These are phyloP conservation scores for Tetradesmus obliquus DNA, from an alignment of 139 green algal genomes.

Conservation along the genomic window DNA sequence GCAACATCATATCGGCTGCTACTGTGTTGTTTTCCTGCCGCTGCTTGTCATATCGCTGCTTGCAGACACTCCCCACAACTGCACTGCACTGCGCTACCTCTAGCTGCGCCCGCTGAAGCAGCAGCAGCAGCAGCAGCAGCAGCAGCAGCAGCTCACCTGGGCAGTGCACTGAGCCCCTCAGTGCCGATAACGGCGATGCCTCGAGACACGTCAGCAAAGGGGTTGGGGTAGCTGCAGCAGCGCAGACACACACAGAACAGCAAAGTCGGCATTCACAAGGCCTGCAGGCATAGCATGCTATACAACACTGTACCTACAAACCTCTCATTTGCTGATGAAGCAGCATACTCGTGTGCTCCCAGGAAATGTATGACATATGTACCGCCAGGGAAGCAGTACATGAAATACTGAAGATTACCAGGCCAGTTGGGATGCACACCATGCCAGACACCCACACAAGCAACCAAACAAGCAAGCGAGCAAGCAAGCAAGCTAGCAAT, in stretches of 20 bases:
- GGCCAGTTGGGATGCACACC: not conserved
- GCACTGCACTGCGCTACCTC: not conserved
- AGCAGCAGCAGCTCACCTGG: not conserved
- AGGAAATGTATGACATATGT: not conserved
- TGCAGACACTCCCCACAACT: not conserved
- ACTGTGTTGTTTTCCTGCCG: too few relatives aligned
- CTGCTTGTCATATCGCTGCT: not conserved
- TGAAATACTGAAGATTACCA: not conserved
- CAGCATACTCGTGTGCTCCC: too few relatives aligned
- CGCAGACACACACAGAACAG: not conserved
- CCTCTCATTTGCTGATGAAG: too few relatives aligned
- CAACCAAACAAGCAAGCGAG: too few relatives aligned
- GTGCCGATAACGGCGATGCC: conserved; percentile 19
- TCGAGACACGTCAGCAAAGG: conserved; percentile 28
- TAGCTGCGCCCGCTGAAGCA: not conserved
- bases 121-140: not conserved
- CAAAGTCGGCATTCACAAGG: not conserved
- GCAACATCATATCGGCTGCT: too few relatives aligned
- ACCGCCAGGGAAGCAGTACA: not conserved
- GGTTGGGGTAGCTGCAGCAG: conserved; percentile 43
- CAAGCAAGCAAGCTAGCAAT: too few relatives aligned
- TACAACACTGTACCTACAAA: too few relatives aligned
- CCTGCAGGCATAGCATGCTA: too few relatives aligned
- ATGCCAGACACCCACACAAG: not conserved
- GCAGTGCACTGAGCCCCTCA: conserved; percentile 1